Evolutionary conservation across 441 rosid genomes (phyloP), one percentile per base, ranked within the genome.

Genomic region (Pelargonium cotyledonis): DNA sequence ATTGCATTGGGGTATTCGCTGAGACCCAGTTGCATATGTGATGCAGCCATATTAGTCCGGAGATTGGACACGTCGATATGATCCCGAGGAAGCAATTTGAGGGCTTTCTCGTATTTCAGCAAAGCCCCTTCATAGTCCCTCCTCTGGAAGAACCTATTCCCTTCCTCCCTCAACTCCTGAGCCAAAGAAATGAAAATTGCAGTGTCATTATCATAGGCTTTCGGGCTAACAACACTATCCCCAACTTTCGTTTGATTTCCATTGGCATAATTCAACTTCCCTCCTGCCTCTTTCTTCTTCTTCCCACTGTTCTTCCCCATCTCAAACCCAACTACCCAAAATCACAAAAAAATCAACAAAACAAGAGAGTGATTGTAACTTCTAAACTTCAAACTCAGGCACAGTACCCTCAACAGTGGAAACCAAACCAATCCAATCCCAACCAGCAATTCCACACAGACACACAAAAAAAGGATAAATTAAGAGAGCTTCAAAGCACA

Each of bases 11-110:
- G 88, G 79, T 78, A 88, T 78, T 88, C 90, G 26, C 69, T 74
- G 16, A 86, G 79, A 53, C 87, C 89, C 67, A 76, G 72, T 68
- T 88, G 93, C 93, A 86, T 88, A 75, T 82, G 86, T 74, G 90
- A 88, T 0, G 93, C 79, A 47, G 93, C 93, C 76, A 83, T 82
- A 65, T 83, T 75, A 69, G 84, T 83, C 40, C 93, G 81, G 16
- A 88, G 82, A 60, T 88, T 72, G 16, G 89, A 76, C 2, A 84
- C 82, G 67, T 82, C 90, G 8, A 77, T 70, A 65, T 86, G 87
- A 72, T 78, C 76, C 64, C 76, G 67, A 0, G 89, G 93, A 44
- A 88, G 89, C 73, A 86, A 38, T 69, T 86, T 81, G 73, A 86
- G 82, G 63, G 90, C 89, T 73, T 83, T 85, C n/a, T 70, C 87